Base-by-base conservation (phyloP, 352 stramenopile species). In the Globisporangium heterothallicum region DNA sequence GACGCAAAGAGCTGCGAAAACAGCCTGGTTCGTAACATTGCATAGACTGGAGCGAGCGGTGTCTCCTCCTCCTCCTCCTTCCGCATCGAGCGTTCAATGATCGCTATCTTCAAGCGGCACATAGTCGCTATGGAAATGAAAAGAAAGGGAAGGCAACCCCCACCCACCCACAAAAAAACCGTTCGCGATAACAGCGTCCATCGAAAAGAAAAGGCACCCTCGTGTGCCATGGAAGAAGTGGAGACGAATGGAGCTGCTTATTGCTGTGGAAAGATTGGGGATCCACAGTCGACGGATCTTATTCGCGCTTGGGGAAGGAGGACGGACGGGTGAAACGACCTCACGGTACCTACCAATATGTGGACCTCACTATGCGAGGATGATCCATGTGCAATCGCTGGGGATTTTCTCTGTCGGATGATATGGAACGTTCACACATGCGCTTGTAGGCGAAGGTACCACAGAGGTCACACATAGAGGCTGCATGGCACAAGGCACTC, bases 291-390 rank as follows among this genome's bases (percentile, higher is more conserved):
- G 32, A 38, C 32, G 8, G 32, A 18, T 38, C 32, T 38, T 38
- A 38, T 38, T 38, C 32, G n/a, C 32, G 2, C 32, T 4, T 38
- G 6, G 10, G 6, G 29, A 34, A 34, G 29, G n/a, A n/a, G 29
- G 29, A 34, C 30, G 32, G 32, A 38, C 32, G 14, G 4, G n/a
- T 38, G 32, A 38, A 38, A 38, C 21, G n/a, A n/a, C n/a, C n/a
- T n/a, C n/a, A n/a, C n/a, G n/a, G 47, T 53, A 53, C 47, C 22
- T 53, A 44, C 47, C 46, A 30, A 53, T 7, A 27, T 43, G 30
- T 34, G 46, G 32, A 25, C 4, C 7, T 44, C 41, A 44, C 21
- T 44, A 53, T 53, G 47, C 8, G 30, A 0, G 13, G 18, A 16
- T 50, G 26, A 13, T 19, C 10, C 43, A 25, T 44, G 42, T 53